These are phyloP conservation scores for Wickerhamiella pararugosa DNA, from an alignment of 1,139 yeast species.

Conservation along the genomic window DNA sequence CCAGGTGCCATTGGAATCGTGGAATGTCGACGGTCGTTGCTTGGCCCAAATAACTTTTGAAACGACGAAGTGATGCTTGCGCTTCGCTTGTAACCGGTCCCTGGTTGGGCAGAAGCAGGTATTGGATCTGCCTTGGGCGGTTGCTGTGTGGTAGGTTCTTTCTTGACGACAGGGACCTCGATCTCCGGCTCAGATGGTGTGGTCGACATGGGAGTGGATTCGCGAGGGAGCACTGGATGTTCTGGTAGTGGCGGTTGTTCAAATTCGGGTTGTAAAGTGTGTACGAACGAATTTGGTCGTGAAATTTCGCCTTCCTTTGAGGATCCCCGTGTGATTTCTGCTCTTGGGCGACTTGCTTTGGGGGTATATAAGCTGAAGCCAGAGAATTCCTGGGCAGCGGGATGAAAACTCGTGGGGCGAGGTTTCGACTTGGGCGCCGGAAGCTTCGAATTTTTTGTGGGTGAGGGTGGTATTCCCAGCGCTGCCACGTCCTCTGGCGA, in stretches of 20 bases:
- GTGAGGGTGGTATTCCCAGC: conserved; percentile 14
- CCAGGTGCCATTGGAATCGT: neutral
- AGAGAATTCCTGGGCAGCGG: conserved; percentile 10
- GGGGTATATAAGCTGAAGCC: conserved; percentile 18
- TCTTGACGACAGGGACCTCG: neutral
- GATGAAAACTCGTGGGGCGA: conserved; percentile 27
- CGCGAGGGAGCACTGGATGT: neutral
- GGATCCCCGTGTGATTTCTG: conserved; percentile 23
- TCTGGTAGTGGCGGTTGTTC: neutral
- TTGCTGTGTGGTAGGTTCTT: neutral
- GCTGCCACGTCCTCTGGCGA: conserved; percentile 14
- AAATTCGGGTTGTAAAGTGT: conserved; percentile 1
- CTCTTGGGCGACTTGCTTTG: conserved; percentile 23
- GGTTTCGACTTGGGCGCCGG: conserved; percentile 20
- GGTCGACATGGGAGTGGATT: neutral
- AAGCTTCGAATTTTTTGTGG: conserved; percentile 13
- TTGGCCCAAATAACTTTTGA: neutral
- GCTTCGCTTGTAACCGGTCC: conserved; percentile 4
- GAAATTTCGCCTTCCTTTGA: conserved; percentile 26
- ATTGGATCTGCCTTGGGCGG: neutral
- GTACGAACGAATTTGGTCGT: conserved; percentile 18
- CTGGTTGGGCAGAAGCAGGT: neutral
- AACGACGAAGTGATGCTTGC: conserved; percentile 3
- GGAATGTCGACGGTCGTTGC: conserved; percentile 4
- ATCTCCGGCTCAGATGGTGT: neutral